Base-by-base conservation (phyloP, 2,329 filamentous ascomycete species). In the Dothistroma pini region DNA sequence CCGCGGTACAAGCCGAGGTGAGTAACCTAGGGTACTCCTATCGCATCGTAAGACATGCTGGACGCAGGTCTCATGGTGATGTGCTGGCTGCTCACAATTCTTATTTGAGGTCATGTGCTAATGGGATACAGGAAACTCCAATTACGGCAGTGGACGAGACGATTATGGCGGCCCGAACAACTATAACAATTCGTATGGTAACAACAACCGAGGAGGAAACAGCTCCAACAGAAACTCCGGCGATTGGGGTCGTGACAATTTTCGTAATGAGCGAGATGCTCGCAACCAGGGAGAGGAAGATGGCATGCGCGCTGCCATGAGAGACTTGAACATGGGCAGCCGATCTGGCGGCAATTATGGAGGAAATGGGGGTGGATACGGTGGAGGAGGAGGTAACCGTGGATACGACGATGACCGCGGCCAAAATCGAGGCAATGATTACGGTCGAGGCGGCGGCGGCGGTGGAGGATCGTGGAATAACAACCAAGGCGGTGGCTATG, bases 121-220 rank as follows among this genome's bases (percentile, higher is more conserved):
- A 29, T 6, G 6, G 3, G 25, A 29, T 2, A 29, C 34, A 38
- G 52, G 56, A 55, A 55, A 61, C 22, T 53, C 54, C 5, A 34
- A 44, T 25, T 47, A 54, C 8, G 54, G 52, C 21, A 38, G 59
- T n/a, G 34, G 51, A 31, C 22, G 55, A 25, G 32, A 48, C 22
- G 61, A 57, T 6, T 57, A 56, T 38, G 59, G 56, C 5, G 29
- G 38, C 56, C 48, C 53, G 48, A 63, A 62, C 47, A 56, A 63
- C 48, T n/a, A n/a, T 6, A 29, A 6, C 25, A 56, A 60, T 29
- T 32, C 21, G 35, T 38, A 38, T n/a, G 49, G 49, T 7, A 56
- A 58, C 22, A 25, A 19, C 31, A 56, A 52, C 11, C 29, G 53
- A n/a, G 51, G 58, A 14, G 44, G 29, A 19, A 34, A 35, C 44